phyloP scores from a whole-genome alignment of 2,329 filamentous ascomycete species.

The Pestalotiopsis sp. region DNA sequence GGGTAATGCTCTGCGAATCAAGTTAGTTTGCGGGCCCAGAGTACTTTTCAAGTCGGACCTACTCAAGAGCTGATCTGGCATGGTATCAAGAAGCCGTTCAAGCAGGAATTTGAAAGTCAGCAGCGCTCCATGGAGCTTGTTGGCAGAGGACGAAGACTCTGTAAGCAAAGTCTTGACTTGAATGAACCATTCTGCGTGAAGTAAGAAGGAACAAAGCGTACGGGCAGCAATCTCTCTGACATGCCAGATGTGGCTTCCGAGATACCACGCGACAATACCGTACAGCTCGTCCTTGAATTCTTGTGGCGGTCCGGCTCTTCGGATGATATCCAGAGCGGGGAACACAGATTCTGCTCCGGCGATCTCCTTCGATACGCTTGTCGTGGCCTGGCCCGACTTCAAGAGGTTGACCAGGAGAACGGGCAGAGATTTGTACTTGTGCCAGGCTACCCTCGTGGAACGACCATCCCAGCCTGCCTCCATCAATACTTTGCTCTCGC shows the following conservation, averaged over 20 bases:
- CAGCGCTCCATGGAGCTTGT: constrained; percentile 59
- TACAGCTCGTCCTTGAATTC: constrained; percentile 55
- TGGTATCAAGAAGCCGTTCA: constrained; percentile 51
- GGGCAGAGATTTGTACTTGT: constrained; percentile 66
- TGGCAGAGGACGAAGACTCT: constrained; percentile 38
- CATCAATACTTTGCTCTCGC: constrained; percentile 65
- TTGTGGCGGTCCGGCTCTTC: constrained; percentile 67
- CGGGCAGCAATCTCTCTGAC: constrained; percentile 78
- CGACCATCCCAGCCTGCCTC: constrained; percentile 65
- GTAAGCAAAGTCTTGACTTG: constrained; percentile 38
- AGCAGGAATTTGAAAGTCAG: constrained; percentile 57
- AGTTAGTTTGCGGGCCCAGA: neutral
- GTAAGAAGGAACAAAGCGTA: constrained; percentile 65
- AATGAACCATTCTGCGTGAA: constrained; percentile 50
- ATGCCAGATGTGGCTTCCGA: constrained; percentile 74
- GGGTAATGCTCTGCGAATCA: constrained; percentile 21
- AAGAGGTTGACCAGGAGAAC: constrained; percentile 65
- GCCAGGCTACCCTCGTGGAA: constrained; percentile 66
- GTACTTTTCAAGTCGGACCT: constrained; percentile 22
- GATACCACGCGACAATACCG: constrained; percentile 58
- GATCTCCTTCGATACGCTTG: constrained; percentile 29
- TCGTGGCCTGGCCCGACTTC: constrained; percentile 46
- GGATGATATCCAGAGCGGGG: constrained; percentile 78
- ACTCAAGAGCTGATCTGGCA: constrained; percentile 43
- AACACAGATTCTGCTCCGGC: constrained; percentile 71